Evolutionary conservation across 495 filamentous ascomycete genomes (phyloP).

Genomic region (Penicillium cinerascens): DNA sequence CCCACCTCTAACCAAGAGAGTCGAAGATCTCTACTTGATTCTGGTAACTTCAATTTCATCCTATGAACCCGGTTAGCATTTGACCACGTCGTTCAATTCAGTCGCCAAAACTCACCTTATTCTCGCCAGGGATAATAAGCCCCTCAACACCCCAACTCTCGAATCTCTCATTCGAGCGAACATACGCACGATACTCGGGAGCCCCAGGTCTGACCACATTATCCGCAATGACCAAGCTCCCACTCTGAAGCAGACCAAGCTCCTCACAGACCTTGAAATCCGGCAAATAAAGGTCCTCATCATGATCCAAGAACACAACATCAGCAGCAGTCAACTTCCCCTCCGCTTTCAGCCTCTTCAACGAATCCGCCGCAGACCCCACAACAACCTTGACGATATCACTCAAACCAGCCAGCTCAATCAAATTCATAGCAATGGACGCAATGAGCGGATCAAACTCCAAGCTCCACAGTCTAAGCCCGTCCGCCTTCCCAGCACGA

Average conservation of each 20-base stretch:
- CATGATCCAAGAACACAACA: slow-evolving; percentile 20
- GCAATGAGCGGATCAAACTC: slow-evolving; percentile 66
- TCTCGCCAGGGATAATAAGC: slow-evolving; percentile 17
- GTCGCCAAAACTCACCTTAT: slow-evolving; percentile 8
- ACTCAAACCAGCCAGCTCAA: slow-evolving; percentile 63
- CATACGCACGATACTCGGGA: slow-evolving; percentile 16
- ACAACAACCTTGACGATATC: slow-evolving; percentile 63
- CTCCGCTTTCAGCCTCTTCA: slow-evolving; percentile 4
- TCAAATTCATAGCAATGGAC: slow-evolving; percentile 55
- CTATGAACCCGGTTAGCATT: slow-evolving; percentile 2
- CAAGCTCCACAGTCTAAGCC: slow-evolving; percentile 52
- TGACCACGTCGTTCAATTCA: too few species aligned
- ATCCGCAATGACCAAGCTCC: slow-evolving; percentile 17
- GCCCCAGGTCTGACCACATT: slow-evolving; percentile 19
- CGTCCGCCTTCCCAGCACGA: slow-evolving; percentile 38
- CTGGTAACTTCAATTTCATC: slow-evolving; percentile 16
- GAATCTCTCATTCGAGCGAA: slow-evolving; percentile 9
- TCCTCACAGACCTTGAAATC: slow-evolving; percentile 15
- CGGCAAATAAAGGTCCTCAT: slow-evolving; percentile 10
- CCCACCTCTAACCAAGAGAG: too few species aligned
- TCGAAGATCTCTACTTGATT: neutral
- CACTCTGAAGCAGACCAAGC: neutral
- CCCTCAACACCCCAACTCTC: slow-evolving; percentile 17
- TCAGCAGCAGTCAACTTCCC: slow-evolving; percentile 1
- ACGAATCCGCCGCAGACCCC: slow-evolving; percentile 38